phyloP scores from a whole-genome alignment of 1,284 basidiomycete species.

The Rhizoctonia solani region DNA sequence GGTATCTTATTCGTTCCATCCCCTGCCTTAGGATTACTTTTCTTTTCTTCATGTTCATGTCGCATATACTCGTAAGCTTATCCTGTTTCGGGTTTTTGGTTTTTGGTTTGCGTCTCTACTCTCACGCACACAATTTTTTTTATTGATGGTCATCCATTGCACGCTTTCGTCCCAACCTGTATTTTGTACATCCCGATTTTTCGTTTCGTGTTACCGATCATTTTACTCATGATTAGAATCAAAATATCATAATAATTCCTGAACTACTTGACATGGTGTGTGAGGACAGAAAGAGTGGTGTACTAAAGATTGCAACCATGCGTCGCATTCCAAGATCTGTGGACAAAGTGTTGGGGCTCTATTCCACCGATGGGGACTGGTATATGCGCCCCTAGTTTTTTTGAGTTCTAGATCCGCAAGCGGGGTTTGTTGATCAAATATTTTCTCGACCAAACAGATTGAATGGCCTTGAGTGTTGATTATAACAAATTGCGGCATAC shows the following conservation, averaged over 20 bases:
- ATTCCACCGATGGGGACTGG: background rate
- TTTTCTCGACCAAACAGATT: background rate
- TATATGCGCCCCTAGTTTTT: background rate
- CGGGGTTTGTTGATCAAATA: slow-evolving; percentile 30
- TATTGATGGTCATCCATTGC: background rate
- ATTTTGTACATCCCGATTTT: slow-evolving; percentile 27
- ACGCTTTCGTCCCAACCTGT: slow-evolving; percentile 6
- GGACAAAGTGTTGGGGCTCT: too few relatives aligned
- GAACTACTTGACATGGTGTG: slow-evolving; percentile 3
- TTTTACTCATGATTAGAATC: background rate
- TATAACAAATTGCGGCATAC: background rate
- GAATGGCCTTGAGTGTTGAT: too few relatives aligned
- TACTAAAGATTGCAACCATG: too few relatives aligned
- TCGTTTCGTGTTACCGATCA: background rate
- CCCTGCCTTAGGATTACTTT: background rate
- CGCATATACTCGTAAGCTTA: slow-evolving; percentile 13
- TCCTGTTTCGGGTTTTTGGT: background rate
- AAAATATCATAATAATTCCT: slow-evolving; percentile 28
- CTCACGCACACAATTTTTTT: slow-evolving; percentile 6
- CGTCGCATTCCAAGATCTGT: too few relatives aligned
- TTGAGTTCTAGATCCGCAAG: slow-evolving; percentile 22
- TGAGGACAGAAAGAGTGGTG: background rate
- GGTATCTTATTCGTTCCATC: background rate
- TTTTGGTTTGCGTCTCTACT: background rate
- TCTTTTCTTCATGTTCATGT: slow-evolving; percentile 20